Evolutionary conservation across 495 filamentous ascomycete species (phyloP), one percentile per base, ranked within the genome.

Genomic region (Penicillium alfredii): DNA sequence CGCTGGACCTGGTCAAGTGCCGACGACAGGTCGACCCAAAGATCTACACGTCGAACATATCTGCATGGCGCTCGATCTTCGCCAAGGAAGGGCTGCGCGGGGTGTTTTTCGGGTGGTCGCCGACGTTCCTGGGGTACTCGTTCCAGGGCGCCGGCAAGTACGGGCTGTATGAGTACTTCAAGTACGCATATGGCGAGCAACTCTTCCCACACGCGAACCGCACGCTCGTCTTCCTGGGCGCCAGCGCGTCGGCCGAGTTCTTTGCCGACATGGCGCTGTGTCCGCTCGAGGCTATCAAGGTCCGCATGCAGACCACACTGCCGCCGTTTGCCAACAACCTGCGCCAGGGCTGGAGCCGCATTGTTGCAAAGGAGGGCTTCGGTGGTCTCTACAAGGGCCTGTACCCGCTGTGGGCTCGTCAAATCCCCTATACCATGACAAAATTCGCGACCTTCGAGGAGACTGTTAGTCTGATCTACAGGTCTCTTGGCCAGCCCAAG

Each of bases 81-180:
- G 52, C 61, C 21, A 68, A 71, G 37, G 78, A 83, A 64, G 81
- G 81, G 17, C 31, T 85, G 15, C 78, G 79, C 51, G 81, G 81
- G 39, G 68, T 85, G 49, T 81, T 81, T 66, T 81, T 81, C 58
- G 81, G 81, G 49, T 84, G 81, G 80, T 67, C 76, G 0, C 80
- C 81, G 6, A 85, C 81, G 12, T 76, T 82, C 38, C 54, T 82
- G 6, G 81, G 80, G 20, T 85, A 85, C 68, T 78, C 72, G 22
- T 69, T 82, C 47, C 81, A 85, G 46, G 81, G 81, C n/a, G 79
- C 78, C 33, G 81, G 81, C n/a, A 85, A 85, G 57, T 85, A 85
- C 53, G 81, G 81, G 9, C 74, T 82, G 60, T 85, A 85, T 53
- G 81, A 85, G 40, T 74, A 82, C 53, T 85, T 85, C 73, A 85